Percentiles rank a stretch among this genome's conserved stretches.
Conservation (phyloP, 2,329 filamentous ascomycete genomes). For the Diaporthe nobilis region DNA sequence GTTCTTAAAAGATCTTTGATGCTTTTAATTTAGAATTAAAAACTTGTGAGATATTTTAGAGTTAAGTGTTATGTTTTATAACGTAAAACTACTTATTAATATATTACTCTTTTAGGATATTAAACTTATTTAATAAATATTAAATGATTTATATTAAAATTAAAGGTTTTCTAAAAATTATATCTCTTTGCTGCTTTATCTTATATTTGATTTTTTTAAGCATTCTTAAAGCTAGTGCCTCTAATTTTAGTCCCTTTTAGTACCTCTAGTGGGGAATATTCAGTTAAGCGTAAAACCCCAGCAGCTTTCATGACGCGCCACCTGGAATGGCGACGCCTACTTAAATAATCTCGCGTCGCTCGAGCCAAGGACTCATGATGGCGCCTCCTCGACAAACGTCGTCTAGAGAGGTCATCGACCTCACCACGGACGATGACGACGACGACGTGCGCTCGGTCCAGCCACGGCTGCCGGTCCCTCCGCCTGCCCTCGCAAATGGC, state of each 20-base stretch:
- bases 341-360: slow-evolving; percentile 15
- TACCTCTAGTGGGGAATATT: neutral
- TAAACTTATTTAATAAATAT: neutral
- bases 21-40: neutral
- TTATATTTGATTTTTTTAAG: neutral
- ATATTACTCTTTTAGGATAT: too few species aligned
- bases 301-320: slow-evolving; percentile 3
- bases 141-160: neutral
- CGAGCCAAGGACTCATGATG: slow-evolving; percentile 2
- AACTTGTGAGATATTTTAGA: neutral
- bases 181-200: too few species aligned
- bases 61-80: too few species aligned
- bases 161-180: neutral
- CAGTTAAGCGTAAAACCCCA: neutral
- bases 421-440: slow-evolving; percentile 46
- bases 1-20: accelerated
- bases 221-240: neutral
- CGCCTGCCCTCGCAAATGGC: neutral
- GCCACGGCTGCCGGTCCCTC: neutral
- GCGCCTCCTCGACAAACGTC: neutral
- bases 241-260: neutral
- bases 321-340: neutral
- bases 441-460: neutral
- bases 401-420: slow-evolving; percentile 47
- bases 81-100: too few species aligned